Base-by-base conservation (phyloP, 2,329 filamentous ascomycete species). In the Pyrenochaeta sp. region DNA sequence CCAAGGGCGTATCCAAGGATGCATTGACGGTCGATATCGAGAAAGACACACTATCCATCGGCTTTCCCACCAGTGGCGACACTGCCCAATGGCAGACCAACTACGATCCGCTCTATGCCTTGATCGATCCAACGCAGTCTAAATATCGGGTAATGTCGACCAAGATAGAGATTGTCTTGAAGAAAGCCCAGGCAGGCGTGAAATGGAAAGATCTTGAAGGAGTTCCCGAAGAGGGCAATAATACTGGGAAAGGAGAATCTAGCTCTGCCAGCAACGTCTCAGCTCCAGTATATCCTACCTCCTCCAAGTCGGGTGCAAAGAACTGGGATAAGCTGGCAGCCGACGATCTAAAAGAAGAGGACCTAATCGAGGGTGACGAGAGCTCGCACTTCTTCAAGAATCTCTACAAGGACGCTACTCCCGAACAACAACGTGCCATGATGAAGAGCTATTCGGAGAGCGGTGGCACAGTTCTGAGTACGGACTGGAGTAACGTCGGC, bases 401-500 rank as follows among this genome's bases (percentile, higher is more conserved):
- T 63, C 77, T 99, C 1, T 97, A 93, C 74, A 84, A 87, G 51
- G 79, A 77, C 23, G 85, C 90, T 0, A 85, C 87, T 35, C 83
- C 86, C 0, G 93, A 99, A 59, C 89, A 90, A 45, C 85, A 85
- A 65, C 84, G 91, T 2, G 94, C 94, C 7, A 99, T 99, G 94
- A 90, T 95, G 84, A 99, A 99, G 82, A 96, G 90, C 66, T 97
- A 90, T 64, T 80, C 85, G 10, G 93, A 99, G 78, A 96, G 92
- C 71, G 94, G 95, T 58, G 94, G 94, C 4, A 99, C 94, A 0
- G 83, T 89, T 3, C 75, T 99, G 35, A 96, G 90, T 71, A 99
- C 94, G 0, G 90, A 93, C 68, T 99, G 94, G 94, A 73, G 76
- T 7, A 88, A 96, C 50, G 93, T 96, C 14, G 82, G 83, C 36